Evolutionary conservation across 768 basidiomycete species (phyloP), one percentile per base, ranked within the genome.

Genomic region (Naganishia friedmannii): DNA sequence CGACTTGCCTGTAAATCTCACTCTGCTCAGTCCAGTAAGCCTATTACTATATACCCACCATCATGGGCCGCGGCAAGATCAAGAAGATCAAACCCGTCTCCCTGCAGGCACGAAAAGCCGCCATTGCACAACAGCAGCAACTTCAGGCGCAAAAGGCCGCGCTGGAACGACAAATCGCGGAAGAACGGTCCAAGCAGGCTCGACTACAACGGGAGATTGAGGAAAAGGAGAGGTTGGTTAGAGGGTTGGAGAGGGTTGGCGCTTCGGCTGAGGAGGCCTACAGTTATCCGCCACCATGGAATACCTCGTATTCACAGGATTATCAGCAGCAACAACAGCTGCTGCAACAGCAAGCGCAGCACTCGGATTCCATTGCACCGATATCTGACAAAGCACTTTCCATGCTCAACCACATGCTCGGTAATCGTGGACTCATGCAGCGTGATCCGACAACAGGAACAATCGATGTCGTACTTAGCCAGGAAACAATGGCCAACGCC

Each of bases 321-420:
- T 17, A 23, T 3, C 57, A 37, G 34, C 57, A 55, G 29, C 28
- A 39, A 23, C 57, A n/a, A 39, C 57, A 31, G n/a, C 57, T 28
- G 34, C 57, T 3, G 37, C 57, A 37, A 34, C 57, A 2, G n/a
- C 34, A 23, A 15, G 31, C 57, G 8, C 15, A 9, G 15, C 57
- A 37, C 8, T 5, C 23, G 23, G 60, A 63, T 34, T 13, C 42
- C 60, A 6, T 70, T 23, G 60, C 63, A 28, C 69, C 69, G 7
- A 70, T 70, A 51, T 70, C 69, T 13, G 69, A 70, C 53, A 70
- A 65, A 53, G 69, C 69, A 15, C 60, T 70, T 8, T 42, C 60
- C 51, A 70, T 70, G 69, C 69, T 70, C 32, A 70, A 70, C 53
- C 69, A 70, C 28, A 70, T 70, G 69, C 54, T 70, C 17, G 63